Percentiles rank a stretch among this genome's conserved stretches.
These are phyloP conservation scores for Leccinellum albellum DNA, from an alignment of 768 basidiomycete species.

Conservation along the genomic window DNA sequence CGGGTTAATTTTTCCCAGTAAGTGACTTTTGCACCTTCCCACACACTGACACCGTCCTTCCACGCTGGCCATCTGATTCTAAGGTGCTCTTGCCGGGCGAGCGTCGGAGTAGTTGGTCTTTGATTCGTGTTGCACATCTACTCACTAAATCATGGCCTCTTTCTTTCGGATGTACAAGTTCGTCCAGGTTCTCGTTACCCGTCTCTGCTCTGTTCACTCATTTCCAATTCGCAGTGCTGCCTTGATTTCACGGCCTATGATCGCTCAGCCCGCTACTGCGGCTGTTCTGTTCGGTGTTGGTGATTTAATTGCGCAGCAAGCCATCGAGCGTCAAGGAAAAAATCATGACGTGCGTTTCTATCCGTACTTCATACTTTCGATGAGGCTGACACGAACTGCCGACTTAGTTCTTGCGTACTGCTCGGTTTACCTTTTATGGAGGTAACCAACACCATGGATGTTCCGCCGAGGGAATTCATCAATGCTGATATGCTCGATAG, in stretches of 20 bases:
- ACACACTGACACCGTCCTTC: not conserved
- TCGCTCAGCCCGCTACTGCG: conserved; percentile 62
- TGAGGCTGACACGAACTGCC: not conserved
- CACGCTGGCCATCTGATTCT: not conserved
- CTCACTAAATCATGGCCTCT: conserved; percentile 36
- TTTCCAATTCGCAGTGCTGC: conserved; percentile 40
- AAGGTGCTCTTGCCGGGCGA: not conserved
- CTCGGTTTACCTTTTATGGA: conserved; percentile 68
- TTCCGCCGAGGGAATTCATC: not conserved
- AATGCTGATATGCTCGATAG: conserved; percentile 27
- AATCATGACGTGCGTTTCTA: conserved; percentile 66
- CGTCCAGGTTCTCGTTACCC: conserved; percentile 5
- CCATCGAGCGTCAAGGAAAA: conserved; percentile 64
- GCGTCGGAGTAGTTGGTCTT: not conserved
- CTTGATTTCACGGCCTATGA: conserved; percentile 58
- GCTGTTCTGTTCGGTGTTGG: conserved; percentile 68
- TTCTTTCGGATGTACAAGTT: conserved; percentile 44
- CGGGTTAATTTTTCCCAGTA: too few relatives aligned
- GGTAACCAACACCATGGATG: conserved; percentile 37
- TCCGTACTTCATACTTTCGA: not conserved
- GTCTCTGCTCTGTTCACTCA: conserved; percentile 3
- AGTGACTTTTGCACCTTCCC: not conserved
- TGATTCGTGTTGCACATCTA: not conserved
- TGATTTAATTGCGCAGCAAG: conserved; percentile 84
- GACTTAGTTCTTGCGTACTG: conserved; percentile 53